Evolutionary conservation across 192 early-diverging fungal species (phyloP).

Genomic region (Cetraspora pellucida): DNA sequence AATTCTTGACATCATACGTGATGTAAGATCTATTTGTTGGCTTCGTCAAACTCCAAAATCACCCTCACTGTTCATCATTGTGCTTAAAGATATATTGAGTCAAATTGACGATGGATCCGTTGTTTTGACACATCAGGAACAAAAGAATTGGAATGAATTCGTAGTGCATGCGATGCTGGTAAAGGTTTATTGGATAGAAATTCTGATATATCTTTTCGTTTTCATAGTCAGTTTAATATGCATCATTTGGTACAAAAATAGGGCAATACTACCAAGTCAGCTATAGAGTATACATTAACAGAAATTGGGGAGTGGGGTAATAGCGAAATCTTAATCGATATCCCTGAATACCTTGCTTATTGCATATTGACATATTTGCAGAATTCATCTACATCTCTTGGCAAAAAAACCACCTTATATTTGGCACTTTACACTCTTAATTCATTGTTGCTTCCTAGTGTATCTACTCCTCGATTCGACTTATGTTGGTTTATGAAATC

Average conservation of each 20-base stretch:
- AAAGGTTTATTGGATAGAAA: not conserved
- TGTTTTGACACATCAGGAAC: not conserved
- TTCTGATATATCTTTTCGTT: not conserved
- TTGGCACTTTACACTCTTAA: constrained; percentile 7
- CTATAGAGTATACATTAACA: not conserved
- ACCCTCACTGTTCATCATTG: not conserved
- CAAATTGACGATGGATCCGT: not conserved
- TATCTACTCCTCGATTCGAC: not conserved
- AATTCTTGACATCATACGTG: not conserved
- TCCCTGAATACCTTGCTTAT: constrained; percentile 1
- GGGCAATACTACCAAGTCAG: not conserved
- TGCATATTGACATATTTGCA: constrained; percentile 13
- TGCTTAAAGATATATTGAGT: not conserved
- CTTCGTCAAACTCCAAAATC: not conserved
- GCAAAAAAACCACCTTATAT: not conserved
- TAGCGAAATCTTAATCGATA: not conserved
- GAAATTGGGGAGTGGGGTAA: constrained; percentile 21
- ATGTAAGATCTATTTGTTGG: constrained; percentile 13
- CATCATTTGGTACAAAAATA: not conserved
- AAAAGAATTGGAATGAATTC: constrained; percentile 11
- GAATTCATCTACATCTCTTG: not conserved
- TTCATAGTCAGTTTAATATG: not conserved
- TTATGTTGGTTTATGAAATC: not conserved
- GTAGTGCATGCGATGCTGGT: constrained; percentile 1
- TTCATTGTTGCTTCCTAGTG: not conserved